phyloP scores from a whole-genome alignment of 78 protist species.

The Guillardia theta region DNA sequence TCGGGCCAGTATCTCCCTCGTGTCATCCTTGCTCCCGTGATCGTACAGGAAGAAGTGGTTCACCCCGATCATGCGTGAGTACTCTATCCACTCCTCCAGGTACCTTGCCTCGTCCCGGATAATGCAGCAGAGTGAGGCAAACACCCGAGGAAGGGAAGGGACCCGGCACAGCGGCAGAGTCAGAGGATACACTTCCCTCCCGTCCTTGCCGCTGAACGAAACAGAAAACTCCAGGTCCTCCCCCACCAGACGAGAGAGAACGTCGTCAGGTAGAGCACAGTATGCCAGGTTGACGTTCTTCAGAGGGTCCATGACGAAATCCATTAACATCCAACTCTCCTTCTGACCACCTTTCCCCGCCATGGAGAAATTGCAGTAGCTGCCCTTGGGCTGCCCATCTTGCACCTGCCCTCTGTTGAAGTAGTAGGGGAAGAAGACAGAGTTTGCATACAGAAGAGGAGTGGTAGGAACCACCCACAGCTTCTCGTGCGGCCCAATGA shows the following conservation, averaged over 20 bases:
- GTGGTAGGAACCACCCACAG: neutral
- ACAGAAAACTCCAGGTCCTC: too few relatives aligned
- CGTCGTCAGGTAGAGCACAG: neutral
- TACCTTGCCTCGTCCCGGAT: neutral
- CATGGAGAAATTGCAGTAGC: neutral
- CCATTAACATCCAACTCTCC: neutral
- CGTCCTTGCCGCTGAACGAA: too few relatives aligned
- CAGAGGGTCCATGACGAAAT: neutral
- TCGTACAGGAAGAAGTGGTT: constrained; percentile 4
- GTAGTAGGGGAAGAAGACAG: neutral
- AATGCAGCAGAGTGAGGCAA: neutral
- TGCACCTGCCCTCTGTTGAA: neutral
- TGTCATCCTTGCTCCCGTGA: neutral
- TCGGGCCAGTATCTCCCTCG: neutral
- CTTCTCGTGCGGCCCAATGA: neutral
- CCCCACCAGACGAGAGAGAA: too few relatives aligned
- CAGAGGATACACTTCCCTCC: too few relatives aligned
- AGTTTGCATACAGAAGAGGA: neutral
- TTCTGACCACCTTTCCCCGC: neutral
- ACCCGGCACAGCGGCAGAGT: neutral
- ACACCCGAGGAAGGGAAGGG: neutral
- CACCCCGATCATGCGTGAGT: neutral
- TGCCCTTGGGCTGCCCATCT: neutral
- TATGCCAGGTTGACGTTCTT: neutral
- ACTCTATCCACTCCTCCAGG: neutral